A percentile compares a stretch with the other conserved stretches of the same genome.
Conservation (phyloP, 345 rosid genomes). For the Geranium rotundifolium region DNA sequence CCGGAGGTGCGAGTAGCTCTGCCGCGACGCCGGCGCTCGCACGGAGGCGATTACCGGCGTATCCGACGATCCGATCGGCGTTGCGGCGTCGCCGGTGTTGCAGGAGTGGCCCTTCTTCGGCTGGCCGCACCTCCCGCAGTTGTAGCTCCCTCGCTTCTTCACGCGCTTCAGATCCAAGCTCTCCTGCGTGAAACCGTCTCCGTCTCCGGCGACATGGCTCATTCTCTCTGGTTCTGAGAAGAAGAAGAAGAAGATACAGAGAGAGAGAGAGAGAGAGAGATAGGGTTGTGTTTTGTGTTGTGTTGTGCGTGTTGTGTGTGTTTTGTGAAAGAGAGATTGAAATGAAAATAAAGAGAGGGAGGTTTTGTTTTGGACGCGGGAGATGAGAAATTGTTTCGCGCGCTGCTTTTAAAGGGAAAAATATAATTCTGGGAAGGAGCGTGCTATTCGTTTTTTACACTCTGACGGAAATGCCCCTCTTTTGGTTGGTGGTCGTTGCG, state of each 20-base stretch:
- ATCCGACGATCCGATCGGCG: conserved; percentile 26
- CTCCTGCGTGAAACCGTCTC: conserved; percentile 36
- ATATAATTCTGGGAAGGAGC: too few relatives aligned
- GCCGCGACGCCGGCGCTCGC: conserved; percentile 27
- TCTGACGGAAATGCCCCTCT: too few relatives aligned
- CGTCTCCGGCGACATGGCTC: conserved; percentile 14
- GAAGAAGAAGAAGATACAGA: too few relatives aligned
- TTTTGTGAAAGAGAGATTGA: neutral
- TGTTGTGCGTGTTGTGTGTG: too few relatives aligned
- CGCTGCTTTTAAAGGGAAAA: too few relatives aligned
- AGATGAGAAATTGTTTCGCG: too few relatives aligned
- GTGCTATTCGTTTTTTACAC: too few relatives aligned
- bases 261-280: neutral
- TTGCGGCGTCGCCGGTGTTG: conserved; percentile 11
- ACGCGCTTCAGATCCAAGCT: conserved; percentile 28
- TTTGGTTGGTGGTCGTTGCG: too few relatives aligned
- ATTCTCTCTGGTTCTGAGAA: too few relatives aligned
- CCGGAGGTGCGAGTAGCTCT: conserved; percentile 50
- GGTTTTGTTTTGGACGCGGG: too few relatives aligned
- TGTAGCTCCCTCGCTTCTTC: conserved; percentile 81
- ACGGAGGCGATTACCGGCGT: neutral
- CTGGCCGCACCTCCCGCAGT: conserved; percentile 92
- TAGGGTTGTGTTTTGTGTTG: neutral
- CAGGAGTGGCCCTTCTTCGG: conserved; percentile 93
- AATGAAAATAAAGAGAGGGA: neutral